Percentiles rank a stretch among this genome's conserved stretches.
Evolutionary conservation across 306 rosid species (phyloP).

Genomic region (Quercus agrifolia): DNA sequence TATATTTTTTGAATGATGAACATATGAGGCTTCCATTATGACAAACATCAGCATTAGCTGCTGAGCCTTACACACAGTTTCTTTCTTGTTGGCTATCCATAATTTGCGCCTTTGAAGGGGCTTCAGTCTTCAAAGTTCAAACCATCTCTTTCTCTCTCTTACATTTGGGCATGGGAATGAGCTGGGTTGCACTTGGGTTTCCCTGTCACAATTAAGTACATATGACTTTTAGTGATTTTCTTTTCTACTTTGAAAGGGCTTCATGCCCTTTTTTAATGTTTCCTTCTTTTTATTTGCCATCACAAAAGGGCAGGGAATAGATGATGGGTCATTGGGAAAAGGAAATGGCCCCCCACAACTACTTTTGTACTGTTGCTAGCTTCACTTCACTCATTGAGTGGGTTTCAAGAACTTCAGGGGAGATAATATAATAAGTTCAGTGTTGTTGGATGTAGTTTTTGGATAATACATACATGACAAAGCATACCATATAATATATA

Average conservation of each 20-base stretch:
- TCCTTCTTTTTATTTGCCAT: not conserved
- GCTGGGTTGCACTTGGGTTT: slow-evolving; percentile 50
- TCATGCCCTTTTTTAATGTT: not conserved
- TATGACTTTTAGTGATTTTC: slow-evolving; percentile 23
- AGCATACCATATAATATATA: not conserved
- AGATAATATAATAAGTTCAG: too few species aligned
- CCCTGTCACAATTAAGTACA: slow-evolving; percentile 26
- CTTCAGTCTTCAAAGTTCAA: not conserved
- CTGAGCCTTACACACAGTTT: slow-evolving; percentile 19
- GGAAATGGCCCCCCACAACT: slow-evolving; percentile 8
- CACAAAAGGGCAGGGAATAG: slow-evolving; percentile 7
- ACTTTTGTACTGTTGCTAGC: slow-evolving; percentile 20
- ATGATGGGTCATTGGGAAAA: slow-evolving; percentile 37
- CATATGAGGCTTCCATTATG: slow-evolving; percentile 14
- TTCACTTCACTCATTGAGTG: not conserved
- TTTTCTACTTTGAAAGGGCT: not conserved
- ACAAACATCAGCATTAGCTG: slow-evolving; percentile 42
- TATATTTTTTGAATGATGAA: slow-evolving; percentile 26
- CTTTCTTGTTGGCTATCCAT: slow-evolving; percentile 39
- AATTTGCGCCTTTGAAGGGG: slow-evolving; percentile 58
- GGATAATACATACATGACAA: not conserved
- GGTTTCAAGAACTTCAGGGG: not conserved
- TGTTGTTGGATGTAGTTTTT: not conserved
- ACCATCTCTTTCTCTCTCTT: not conserved
- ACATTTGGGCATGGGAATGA: slow-evolving; percentile 29